These are phyloP conservation scores for Spiraea crenata DNA, from an alignment of 331 rosid genomes.

Conservation along the genomic window DNA sequence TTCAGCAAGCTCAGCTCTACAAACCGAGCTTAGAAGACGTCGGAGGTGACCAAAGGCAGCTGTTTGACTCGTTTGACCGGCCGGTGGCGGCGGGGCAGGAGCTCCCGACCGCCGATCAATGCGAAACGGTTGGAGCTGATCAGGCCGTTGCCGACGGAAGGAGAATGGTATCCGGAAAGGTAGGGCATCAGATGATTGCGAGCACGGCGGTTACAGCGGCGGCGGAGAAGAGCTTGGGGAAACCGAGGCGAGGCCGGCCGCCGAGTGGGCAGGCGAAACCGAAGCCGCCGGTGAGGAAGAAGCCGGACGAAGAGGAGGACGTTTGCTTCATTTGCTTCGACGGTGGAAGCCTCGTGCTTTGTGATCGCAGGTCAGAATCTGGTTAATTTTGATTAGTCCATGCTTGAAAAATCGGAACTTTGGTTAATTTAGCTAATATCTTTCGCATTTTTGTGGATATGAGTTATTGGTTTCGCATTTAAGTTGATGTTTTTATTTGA, in stretches of 20 bases:
- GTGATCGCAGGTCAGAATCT: slow-evolving; percentile 81
- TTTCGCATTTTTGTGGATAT: background rate
- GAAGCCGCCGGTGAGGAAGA: slow-evolving; percentile 32
- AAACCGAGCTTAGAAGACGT: slow-evolving; percentile 18
- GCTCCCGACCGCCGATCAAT: slow-evolving; percentile 33
- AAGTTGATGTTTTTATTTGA: background rate
- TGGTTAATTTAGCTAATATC: slow-evolving; percentile 1
- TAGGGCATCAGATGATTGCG: background rate
- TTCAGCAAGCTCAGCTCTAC: slow-evolving; percentile 20
- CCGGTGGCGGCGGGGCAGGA: slow-evolving; percentile 16
- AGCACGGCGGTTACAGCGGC: slow-evolving; percentile 24
- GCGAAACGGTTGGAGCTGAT: slow-evolving; percentile 24
- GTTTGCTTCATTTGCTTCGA: slow-evolving; percentile 97
- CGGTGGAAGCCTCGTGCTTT: slow-evolving; percentile 94
- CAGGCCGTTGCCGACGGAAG: slow-evolving; percentile 6
- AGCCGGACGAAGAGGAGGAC: slow-evolving; percentile 69
- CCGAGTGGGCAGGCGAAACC: slow-evolving; percentile 44
- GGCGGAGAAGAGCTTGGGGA: slow-evolving; percentile 32
- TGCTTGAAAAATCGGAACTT: background rate
- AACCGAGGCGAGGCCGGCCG: slow-evolving; percentile 80
- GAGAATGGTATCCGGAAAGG: slow-evolving; percentile 24
- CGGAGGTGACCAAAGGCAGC: background rate
- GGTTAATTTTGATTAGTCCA: background rate
- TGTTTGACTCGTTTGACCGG: background rate
- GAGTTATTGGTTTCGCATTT: background rate